These are phyloP conservation scores for Naganishia liquefaciens DNA, from an alignment of 1,284 basidiomycete genomes.

Conservation along the genomic window DNA sequence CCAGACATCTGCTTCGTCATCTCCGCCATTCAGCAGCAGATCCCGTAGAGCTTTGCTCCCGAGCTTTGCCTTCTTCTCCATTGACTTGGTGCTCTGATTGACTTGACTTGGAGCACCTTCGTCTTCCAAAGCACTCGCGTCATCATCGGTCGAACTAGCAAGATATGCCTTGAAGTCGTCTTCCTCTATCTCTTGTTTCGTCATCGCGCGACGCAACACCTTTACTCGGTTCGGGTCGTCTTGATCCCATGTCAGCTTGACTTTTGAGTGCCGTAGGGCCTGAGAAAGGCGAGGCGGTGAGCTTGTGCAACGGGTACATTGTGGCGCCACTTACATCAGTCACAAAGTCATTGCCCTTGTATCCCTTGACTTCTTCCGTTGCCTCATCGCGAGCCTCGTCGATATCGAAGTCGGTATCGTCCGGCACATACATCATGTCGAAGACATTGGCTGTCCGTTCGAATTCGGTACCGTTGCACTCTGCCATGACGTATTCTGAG, in stretches of 20 bases:
- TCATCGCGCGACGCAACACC: constrained; percentile 73
- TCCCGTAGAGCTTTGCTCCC: constrained; percentile 66
- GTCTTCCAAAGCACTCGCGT: constrained; percentile 55
- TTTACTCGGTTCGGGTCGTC: constrained; percentile 88
- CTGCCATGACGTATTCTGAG: constrained; percentile 77
- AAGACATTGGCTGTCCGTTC: constrained; percentile 97
- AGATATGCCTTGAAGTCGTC: constrained; percentile 82
- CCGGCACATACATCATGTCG: constrained; percentile 90
- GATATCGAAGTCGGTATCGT: constrained; percentile 85
- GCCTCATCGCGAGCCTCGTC: constrained; percentile 78
- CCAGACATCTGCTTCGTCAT: constrained; percentile 70
- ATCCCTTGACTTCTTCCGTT: constrained; percentile 65
- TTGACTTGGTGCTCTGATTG: constrained; percentile 25
- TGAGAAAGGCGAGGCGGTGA: constrained; percentile 46
- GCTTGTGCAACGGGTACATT: not conserved
- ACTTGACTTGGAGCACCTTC: constrained; percentile 53
- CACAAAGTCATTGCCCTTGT: constrained; percentile 85
- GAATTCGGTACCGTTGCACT: constrained; percentile 92
- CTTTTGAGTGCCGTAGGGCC: constrained; percentile 97
- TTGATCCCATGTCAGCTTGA: constrained; percentile 97
- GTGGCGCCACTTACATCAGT: constrained; percentile 70
- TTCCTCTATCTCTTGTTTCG: constrained; percentile 82
- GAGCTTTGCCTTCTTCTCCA: constrained; percentile 41
- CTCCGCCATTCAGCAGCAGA: constrained; percentile 67
- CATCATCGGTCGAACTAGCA: constrained; percentile 68